Evolutionary conservation across 139 green algal genomes (phyloP), one percentile per base, ranked within the genome.

Genomic region (Gonium pectorale): DNA sequence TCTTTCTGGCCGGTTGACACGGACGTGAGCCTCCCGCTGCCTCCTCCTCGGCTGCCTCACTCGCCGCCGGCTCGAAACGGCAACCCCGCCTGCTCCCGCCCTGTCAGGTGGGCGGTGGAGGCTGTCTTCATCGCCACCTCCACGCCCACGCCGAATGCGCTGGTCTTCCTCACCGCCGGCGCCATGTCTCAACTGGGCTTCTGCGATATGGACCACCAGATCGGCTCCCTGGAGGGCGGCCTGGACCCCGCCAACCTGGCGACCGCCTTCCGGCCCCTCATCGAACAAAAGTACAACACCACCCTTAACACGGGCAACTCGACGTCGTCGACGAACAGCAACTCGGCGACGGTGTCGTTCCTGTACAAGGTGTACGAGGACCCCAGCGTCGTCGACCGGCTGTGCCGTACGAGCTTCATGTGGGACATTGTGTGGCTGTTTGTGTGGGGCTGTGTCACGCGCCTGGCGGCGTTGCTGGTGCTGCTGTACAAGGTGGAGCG

Each of bases 401-500:
- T 68, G 52, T 80, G 72, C 52, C 24, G 52, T 3, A 35, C 3
- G 22, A n/a, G 13, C 51, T 80, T 80, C 37, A 51, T 67, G 33
- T 35, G 29, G 35, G 72, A 67, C 72, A 41, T 80, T 2, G 13
- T 67, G 51, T 80, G 72, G 72, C 52, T 80, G 72, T 67, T 52
- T 29, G 6, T 29, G 8, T 80, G 52, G 51, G 72, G 72, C 51
- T 4, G 51, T 2, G 31, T 80, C 51, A 80, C 52, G 35, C 33
- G 72, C 13, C 31, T 62, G 51, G 52, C 46, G 3, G 27, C 72
- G 27, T 67, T 68, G 9, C 27, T n/a, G 11, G 26, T 80, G 35
- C 72, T 80, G 72, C 37, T 67, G 51, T 80, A 80, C 52, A 80
- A 80, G 52, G 72, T 80, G 72, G 72, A 80, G 52, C 51, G 72